phyloP scores from a whole-genome alignment of 1,139 yeast species.

The Pichia sp. region DNA sequence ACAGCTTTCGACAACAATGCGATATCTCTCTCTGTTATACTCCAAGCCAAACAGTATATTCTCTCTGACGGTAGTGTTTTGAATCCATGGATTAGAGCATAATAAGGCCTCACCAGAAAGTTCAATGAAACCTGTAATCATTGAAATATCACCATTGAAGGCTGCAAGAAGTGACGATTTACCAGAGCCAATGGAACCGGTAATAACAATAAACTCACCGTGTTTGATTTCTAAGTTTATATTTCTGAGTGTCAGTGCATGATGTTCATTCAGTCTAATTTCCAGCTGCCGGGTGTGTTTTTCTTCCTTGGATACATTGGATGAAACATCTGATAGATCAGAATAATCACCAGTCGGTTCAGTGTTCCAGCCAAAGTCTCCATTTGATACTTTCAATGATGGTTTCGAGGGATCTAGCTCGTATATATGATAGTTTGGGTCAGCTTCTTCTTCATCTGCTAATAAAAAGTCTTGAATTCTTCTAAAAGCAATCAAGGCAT shows the following conservation, averaged over 20 bases:
- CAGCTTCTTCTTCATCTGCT: conserved; percentile 31
- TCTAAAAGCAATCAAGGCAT: conserved; percentile 44
- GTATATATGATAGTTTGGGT: conserved; percentile 16
- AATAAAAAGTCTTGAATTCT: conserved; percentile 40
- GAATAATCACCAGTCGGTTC: too few relatives aligned
- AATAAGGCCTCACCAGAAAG: conserved; percentile 39
- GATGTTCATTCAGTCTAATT: too few relatives aligned
- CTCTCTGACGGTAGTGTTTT: conserved; percentile 67
- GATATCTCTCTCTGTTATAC: conserved; percentile 48
- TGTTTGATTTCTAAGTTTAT: conserved; percentile 37
- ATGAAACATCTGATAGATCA: too few relatives aligned
- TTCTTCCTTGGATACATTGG: too few relatives aligned
- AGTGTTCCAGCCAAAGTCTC: conserved; percentile 69
- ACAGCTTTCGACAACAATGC: conserved; percentile 54
- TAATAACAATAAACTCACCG: conserved; percentile 61
- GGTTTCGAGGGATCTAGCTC: neutral
- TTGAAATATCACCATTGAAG: conserved; percentile 53
- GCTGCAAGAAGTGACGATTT: conserved; percentile 60
- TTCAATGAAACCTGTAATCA: conserved; percentile 39
- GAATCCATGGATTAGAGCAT: conserved; percentile 69
- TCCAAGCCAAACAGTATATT: conserved; percentile 68
- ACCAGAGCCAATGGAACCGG: conserved; percentile 69
- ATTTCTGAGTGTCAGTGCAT: conserved; percentile 36
- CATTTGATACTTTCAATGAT: conserved; percentile 45
- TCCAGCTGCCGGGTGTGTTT: too few relatives aligned